Evolutionary conservation across 176 grass and related monocot species (phyloP), one percentile per base, ranked within the genome.

Genomic region (bread wheat (Triticum aestivum)): DNA sequence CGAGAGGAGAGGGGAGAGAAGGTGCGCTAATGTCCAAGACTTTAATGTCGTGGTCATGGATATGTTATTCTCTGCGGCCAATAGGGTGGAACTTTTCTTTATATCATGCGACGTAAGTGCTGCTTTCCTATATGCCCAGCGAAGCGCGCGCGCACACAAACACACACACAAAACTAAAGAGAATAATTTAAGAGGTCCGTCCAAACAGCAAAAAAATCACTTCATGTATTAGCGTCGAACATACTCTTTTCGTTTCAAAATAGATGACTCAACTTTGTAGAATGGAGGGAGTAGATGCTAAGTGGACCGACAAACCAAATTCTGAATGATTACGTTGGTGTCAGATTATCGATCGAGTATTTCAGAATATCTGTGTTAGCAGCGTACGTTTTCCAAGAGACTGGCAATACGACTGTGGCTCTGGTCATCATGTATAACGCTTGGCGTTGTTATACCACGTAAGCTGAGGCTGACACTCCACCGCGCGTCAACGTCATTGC

Each of bases 391-490:
- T 58, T 56, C 64, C 11, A 62, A 49, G 14, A 71, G 65, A 38
- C 32, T 20, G 34, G 29, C 64, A 79, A 59, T 66, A 52, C 37
- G 61, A 34, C 83, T 39, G 33, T 69, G 21, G 21, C 33, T 75
- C 33, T 67, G 51, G 79, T 63, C 72, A 9, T 69, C 21, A 54
- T 54, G 51, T 54, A 6, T 15, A 1, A 81, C 9, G 73, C 8
- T 26, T 45, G 29, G 10, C 38, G 29, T 47, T 70, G 14, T 59
- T 35, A 44, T 79, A 66, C 42, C 14, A 41, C 10, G 4, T 29
- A 54, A 3, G 1, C 11, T 73, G 79, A 87, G 42, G 79, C 56
- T 27, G 79, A 87, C 84, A 58, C 20, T 42, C 24, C 64, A 87
- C 73, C 42, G 14, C 34, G 17, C 38, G 42, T 69, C 35, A 37